Conservation (phyloP, 495 filamentous ascomycete species). For the Xylaria sp. region DNA sequence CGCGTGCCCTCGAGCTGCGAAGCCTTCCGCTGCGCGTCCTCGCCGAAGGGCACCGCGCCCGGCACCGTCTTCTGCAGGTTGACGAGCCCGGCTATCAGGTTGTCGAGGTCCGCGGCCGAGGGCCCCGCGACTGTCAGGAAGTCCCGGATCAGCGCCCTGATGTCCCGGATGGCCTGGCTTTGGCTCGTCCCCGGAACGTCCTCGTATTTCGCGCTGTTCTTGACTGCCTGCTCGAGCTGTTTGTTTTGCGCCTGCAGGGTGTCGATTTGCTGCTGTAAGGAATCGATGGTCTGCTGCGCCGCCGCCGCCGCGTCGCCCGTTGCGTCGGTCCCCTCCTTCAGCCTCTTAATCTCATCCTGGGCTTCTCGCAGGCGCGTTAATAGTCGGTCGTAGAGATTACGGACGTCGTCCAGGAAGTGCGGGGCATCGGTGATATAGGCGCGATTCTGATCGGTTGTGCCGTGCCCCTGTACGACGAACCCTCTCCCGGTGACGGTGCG, state of each 20-base stretch:
- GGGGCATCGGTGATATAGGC: not conserved
- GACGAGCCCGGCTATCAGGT: too few relatives aligned
- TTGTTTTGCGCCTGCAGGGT: not conserved
- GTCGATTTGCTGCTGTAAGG: not conserved
- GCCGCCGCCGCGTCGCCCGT: not conserved
- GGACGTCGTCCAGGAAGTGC: not conserved
- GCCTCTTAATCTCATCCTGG: not conserved
- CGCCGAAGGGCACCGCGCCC: not conserved
- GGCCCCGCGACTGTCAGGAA: not conserved
- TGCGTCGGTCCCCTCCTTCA: not conserved
- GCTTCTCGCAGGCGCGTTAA: not conserved
- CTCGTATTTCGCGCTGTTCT: not conserved
- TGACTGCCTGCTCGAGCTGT: conserved; percentile 3
- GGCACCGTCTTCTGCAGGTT: conserved; percentile 9
- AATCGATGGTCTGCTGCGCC: not conserved
- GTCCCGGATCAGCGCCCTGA: not conserved
- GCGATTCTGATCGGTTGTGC: not conserved
- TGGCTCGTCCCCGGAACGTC: not conserved
- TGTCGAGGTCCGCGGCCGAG: not conserved
- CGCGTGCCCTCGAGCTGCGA: not conserved
- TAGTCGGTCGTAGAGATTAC: not conserved
- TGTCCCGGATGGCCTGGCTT: not conserved
- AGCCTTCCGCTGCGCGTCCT: not conserved
- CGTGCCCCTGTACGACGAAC: not conserved
- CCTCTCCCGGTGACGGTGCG: not conserved